Conservation (phyloP, 2,329 filamentous ascomycete genomes). For the Endoconidiophora laricicola region DNA sequence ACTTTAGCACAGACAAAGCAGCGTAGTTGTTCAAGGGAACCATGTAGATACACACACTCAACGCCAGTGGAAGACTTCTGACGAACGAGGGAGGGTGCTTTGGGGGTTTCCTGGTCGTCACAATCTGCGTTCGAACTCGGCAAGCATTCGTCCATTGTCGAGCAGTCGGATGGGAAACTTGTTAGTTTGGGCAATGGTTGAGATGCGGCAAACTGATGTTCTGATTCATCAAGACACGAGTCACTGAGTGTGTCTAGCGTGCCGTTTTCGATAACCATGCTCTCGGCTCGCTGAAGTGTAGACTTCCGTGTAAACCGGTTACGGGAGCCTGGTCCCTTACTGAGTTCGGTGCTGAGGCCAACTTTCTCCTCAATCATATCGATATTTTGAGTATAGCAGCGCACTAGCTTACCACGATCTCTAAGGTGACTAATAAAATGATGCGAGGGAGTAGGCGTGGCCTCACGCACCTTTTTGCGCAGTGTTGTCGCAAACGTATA, state of each 20-base stretch:
- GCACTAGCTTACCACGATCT: constrained; percentile 49
- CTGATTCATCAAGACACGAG: background rate
- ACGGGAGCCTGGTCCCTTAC: constrained; percentile 43
- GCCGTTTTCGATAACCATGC: constrained; percentile 8
- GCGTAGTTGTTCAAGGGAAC: constrained; percentile 46
- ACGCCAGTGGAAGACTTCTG: constrained; percentile 26
- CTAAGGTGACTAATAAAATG: constrained; percentile 51
- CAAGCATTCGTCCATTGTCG: background rate
- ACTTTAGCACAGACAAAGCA: constrained; percentile 45
- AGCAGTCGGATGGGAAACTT: constrained; percentile 6
- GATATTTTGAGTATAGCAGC: constrained; percentile 63
- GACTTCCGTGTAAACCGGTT: constrained; percentile 37
- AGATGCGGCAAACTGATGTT: background rate
- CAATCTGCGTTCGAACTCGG: background rate
- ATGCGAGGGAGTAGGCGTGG: constrained; percentile 48
- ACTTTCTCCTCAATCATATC: constrained; percentile 57
- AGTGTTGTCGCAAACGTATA: constrained; percentile 56
- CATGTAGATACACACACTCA: constrained; percentile 55
- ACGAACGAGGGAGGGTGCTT: background rate
- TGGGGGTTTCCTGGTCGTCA: constrained; percentile 4
- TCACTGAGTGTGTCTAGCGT: constrained; percentile 2
- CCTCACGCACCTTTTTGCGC: constrained; percentile 45
- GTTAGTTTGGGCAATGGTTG: constrained; percentile 5
- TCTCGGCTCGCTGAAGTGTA: constrained; percentile 14
- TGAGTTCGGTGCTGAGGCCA: constrained; percentile 45